Conservation (phyloP, 2,329 filamentous ascomycete species). For the Xylariales sp. region DNA sequence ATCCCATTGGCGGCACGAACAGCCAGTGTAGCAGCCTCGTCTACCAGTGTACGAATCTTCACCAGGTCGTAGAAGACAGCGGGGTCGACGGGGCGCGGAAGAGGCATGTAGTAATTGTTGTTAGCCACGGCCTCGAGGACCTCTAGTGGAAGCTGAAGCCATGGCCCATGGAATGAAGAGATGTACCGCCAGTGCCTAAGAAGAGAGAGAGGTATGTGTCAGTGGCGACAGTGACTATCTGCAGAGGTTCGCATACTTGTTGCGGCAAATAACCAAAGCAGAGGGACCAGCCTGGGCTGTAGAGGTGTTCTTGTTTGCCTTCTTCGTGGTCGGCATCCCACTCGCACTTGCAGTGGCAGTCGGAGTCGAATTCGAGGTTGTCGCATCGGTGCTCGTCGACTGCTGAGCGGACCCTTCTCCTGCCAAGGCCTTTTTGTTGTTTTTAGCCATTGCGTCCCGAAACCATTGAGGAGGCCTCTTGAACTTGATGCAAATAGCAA, state of each 20-base stretch:
- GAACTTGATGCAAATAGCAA: background rate
- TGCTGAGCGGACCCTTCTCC: slow-evolving; percentile 22
- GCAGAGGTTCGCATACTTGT: slow-evolving; percentile 67
- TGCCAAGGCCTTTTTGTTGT: slow-evolving; percentile 34
- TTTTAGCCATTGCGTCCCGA: slow-evolving; percentile 40
- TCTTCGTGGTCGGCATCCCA: slow-evolving; percentile 14
- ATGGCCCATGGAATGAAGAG: slow-evolving; percentile 76
- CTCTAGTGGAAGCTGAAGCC: slow-evolving; percentile 75
- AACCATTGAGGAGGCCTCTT: background rate
- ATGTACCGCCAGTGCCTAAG: slow-evolving; percentile 79
- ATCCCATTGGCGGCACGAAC: slow-evolving; percentile 73
- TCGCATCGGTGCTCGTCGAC: slow-evolving; percentile 13
- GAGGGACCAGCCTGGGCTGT: slow-evolving; percentile 32
- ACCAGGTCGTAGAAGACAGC: slow-evolving; percentile 79
- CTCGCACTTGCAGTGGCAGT: slow-evolving; percentile 15
- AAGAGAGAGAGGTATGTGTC: slow-evolving; percentile 3
- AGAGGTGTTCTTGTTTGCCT: slow-evolving; percentile 15
- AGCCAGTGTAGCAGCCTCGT: slow-evolving; percentile 73
- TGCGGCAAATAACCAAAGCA: slow-evolving; percentile 58
- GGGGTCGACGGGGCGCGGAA: slow-evolving; percentile 72
- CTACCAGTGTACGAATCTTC: slow-evolving; percentile 75
- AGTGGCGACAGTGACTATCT: background rate
- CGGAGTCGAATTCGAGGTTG: background rate
- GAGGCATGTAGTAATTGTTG: slow-evolving; percentile 72
- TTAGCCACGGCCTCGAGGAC: slow-evolving; percentile 74